Conservation (phyloP, 106 monocot genomes). For the Cymbidium sinense region DNA sequence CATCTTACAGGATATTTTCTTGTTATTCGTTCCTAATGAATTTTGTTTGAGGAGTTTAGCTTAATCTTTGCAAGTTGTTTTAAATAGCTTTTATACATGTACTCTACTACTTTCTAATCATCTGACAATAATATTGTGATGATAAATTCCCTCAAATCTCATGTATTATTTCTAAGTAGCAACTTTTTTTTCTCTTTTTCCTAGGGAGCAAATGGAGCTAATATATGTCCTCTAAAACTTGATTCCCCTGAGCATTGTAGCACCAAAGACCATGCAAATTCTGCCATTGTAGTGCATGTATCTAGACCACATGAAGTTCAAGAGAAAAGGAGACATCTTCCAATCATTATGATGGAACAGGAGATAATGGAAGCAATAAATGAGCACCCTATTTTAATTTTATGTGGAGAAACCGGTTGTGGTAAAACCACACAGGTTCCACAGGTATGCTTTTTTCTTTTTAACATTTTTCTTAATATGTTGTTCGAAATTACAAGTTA, state of each 20-base stretch:
- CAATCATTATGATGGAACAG: constrained; percentile 97
- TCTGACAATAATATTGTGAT: neutral
- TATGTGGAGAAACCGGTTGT: constrained; percentile 98
- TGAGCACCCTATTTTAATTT: constrained; percentile 73
- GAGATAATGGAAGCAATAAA: constrained; percentile 99
- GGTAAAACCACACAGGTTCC: constrained; percentile 99
- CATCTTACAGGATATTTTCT: neutral
- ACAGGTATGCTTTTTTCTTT: constrained; percentile 56
- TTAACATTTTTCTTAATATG: neutral
- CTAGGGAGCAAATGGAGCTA: constrained; percentile 15
- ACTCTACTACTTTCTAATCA: neutral
- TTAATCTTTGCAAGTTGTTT: neutral
- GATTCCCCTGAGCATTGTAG: neutral
- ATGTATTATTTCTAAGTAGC: neutral
- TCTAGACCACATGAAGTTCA: constrained; percentile 71
- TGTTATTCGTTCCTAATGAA: too few relatives aligned
- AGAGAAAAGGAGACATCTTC: constrained; percentile 65
- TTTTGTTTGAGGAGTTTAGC: neutral
- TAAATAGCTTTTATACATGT: neutral
- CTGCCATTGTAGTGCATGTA: constrained; percentile 62
- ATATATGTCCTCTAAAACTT: constrained; percentile 8
- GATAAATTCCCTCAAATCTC: neutral
- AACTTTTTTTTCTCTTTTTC: neutral
- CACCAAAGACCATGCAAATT: constrained; percentile 8
- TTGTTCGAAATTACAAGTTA: neutral